Conservation (phyloP, 140 eudicot genomes). For the Senecio squalidus region DNA sequence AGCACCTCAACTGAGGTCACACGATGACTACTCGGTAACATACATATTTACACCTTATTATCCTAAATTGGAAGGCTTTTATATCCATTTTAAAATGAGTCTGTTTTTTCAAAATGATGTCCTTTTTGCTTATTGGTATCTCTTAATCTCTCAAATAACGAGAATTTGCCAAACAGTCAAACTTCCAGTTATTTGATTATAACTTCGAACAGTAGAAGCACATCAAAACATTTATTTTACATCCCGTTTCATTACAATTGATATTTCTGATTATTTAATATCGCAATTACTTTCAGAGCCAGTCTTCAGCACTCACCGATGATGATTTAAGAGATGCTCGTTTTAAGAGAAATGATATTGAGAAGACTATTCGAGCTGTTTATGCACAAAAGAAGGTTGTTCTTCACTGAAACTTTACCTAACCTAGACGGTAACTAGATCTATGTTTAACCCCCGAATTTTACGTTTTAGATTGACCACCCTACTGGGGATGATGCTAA, state of each 20-base stretch:
- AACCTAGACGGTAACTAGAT: not conserved
- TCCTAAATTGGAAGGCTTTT: not conserved
- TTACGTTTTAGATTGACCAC: conserved; percentile 47
- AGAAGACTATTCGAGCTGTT: conserved; percentile 71
- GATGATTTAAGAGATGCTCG: conserved; percentile 62
- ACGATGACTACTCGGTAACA: conserved; percentile 81
- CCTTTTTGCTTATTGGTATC: not conserved
- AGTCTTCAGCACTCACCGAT: conserved; percentile 80
- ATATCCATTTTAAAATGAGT: not conserved
- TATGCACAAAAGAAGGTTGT: conserved; percentile 71
- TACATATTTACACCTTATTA: conserved; percentile 3
- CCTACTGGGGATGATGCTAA: conserved; percentile 43
- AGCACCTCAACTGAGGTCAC: conserved; percentile 49
- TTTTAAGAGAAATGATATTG: conserved; percentile 42
- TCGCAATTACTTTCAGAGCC: conserved; percentile 53
- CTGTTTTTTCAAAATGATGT: not conserved
- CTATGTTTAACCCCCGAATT: conserved; percentile 7
- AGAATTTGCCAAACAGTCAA: not conserved
- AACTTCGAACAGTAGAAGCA: not conserved
- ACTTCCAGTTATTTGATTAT: not conserved
- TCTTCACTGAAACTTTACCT: not conserved
- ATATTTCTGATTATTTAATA: too few species aligned
- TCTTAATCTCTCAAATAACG: too few species aligned
- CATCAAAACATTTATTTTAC: too few species aligned
- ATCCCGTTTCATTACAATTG: not conserved